Evolutionary conservation across 305 asterid genomes (phyloP), one percentile per base, ranked within the genome.

Genomic region (Fraxinus angustifolia): DNA sequence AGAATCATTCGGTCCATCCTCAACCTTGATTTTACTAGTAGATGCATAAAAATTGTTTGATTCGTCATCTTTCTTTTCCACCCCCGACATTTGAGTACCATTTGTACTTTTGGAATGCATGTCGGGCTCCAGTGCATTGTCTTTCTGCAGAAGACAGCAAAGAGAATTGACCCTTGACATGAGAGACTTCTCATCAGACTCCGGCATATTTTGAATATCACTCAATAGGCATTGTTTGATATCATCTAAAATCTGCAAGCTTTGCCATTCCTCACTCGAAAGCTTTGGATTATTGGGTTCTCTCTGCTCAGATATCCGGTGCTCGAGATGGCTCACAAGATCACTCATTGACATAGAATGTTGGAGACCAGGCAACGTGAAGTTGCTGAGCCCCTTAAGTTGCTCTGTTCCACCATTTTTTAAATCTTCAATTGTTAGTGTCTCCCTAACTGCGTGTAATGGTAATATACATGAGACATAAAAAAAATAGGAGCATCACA

Each of bases 271-370:
- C 74, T 94, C 96, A 30, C 83, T 86, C 42, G 98, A 95, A 79
- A 95, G 93, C 11, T 70, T 80, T 0, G 92, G 85, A 62, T 84
- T 86, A 65, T 80, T 78, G 3, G 94, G 86, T 30, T 92, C 67
- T 38, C 89, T 91, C 81, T 94, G 96, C 85, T 89, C 97, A 14
- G 97, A 91, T 50, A 94, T 78, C 71, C 96, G 90, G 58, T 78
- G 85, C 67, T 95, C 99, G 14, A 95, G 92, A 86, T 95, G 98
- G 83, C 86, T 94, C 60, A 95, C 98, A 11, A 95, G 79, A 79
- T 95, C 98, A 68, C 88, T 90, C 97, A 95, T 91, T 0, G 99
- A 95, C 97, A 95, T 94, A 7, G 97, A 91, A 16, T 88, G 82
- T 36, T 83, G 93, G 75, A 94, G 84, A 21, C 97, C 98, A 0